These are phyloP conservation scores for Ceratocystis eucalypticola DNA, from an alignment of 2,329 filamentous ascomycete genomes.

Conservation along the genomic window DNA sequence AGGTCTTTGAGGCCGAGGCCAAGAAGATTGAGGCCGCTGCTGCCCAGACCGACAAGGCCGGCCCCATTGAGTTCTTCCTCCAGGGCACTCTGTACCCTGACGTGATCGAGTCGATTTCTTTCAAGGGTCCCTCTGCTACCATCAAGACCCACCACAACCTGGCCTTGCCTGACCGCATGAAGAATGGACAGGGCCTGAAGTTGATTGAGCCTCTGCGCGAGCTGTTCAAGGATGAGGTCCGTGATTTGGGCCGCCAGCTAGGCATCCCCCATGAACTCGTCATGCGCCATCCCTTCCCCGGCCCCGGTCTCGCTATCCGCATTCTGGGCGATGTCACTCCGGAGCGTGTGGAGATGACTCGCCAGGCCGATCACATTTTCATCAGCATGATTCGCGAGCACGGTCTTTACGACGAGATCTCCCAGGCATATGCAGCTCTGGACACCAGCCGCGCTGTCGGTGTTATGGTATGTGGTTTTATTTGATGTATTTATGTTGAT, in stretches of 20 bases:
- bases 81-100: conserved; percentile 65
- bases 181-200: conserved; percentile 39
- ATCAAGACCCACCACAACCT: conserved; percentile 55
- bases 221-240: conserved; percentile 58
- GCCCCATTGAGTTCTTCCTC: conserved; percentile 69
- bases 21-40: conserved; percentile 36
- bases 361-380: conserved; percentile 64
- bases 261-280: conserved; percentile 27
- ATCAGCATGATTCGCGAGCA: conserved; percentile 60
- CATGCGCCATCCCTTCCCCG: conserved; percentile 25
- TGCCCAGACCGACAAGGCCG: conserved; percentile 50
- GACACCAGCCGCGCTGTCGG: conserved; percentile 20
- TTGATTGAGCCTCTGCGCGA: conserved; percentile 67
- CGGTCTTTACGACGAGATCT: conserved; percentile 52
- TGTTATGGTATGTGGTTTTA: conserved; percentile 19
- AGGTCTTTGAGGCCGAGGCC: conserved; percentile 68
- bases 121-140: conserved; percentile 37
- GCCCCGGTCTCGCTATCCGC: conserved; percentile 54
- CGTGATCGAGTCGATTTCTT: conserved; percentile 36
- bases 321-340: conserved; percentile 74
- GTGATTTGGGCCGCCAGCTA: conserved; percentile 25
- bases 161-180: conserved; percentile 46
- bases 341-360: conserved; percentile 63
- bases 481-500: conserved; percentile 2
- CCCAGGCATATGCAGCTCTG: conserved; percentile 20